Evolutionary conservation across 1,139 yeast species (phyloP).

Genomic region (Geotrichum europaeum): DNA sequence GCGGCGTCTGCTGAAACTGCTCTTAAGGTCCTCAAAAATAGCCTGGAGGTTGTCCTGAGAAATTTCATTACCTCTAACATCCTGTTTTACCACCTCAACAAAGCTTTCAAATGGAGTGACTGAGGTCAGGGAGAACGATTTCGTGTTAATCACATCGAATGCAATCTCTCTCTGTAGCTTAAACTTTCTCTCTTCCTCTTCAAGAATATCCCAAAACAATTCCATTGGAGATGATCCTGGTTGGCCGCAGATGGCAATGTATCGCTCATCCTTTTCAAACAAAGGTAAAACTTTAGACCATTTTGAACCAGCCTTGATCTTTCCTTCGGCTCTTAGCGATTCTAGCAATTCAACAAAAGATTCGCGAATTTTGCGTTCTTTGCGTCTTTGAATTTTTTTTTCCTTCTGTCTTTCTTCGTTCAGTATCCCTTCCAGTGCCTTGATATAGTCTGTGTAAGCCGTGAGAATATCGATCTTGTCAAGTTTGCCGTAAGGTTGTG

Average conservation of each 20-base stretch:
- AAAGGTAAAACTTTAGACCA: conserved; percentile 54
- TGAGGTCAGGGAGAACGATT: conserved; percentile 21
- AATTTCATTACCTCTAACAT: conserved; percentile 20
- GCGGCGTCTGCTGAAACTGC: conserved; percentile 16
- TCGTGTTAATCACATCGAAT: conserved; percentile 45
- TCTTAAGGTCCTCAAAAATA: conserved; percentile 20
- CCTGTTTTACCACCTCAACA: conserved; percentile 22
- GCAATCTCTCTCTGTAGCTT: conserved; percentile 57
- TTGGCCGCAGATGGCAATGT: conserved; percentile 62
- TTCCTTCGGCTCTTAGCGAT: conserved; percentile 36
- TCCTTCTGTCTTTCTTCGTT: conserved; percentile 37
- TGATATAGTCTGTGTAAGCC: conserved; percentile 47
- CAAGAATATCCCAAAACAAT: conserved; percentile 68
- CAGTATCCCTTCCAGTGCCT: conserved; percentile 39
- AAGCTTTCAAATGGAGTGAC: conserved; percentile 27
- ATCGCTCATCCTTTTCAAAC: conserved; percentile 54
- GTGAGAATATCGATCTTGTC: conserved; percentile 55
- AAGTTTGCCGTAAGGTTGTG: conserved; percentile 51
- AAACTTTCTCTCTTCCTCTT: conserved; percentile 52
- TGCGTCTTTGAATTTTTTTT: conserved; percentile 39
- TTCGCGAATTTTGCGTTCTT: conserved; percentile 62
- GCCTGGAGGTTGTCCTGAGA: conserved; percentile 18
- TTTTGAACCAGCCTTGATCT: conserved; percentile 49
- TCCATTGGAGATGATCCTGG: conserved; percentile 78
- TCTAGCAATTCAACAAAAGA: conserved; percentile 47